These are phyloP conservation scores for Pichia sp. DNA, from an alignment of 1,139 yeast genomes.

Conservation along the genomic window DNA sequence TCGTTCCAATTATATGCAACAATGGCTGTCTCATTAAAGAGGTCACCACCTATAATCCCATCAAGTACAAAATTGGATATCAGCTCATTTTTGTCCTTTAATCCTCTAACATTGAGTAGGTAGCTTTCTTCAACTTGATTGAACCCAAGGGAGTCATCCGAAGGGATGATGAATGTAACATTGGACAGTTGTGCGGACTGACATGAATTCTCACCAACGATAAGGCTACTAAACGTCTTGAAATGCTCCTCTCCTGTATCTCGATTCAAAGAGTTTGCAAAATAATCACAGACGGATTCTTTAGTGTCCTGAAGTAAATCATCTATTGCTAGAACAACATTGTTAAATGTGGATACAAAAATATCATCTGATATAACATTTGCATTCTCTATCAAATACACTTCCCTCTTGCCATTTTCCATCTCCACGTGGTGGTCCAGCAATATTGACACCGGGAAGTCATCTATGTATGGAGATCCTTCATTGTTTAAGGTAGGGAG, in stretches of 20 bases:
- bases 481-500: constrained; percentile 16
- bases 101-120: constrained; percentile 32
- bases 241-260: constrained; percentile 14
- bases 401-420: constrained; percentile 11
- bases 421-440: constrained; percentile 14
- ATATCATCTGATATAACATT: constrained; percentile 59
- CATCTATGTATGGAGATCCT: constrained; percentile 16
- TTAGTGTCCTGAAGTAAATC: constrained; percentile 30
- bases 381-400: constrained; percentile 38
- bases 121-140: constrained; percentile 43
- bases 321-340: constrained; percentile 71
- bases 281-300: constrained; percentile 16
- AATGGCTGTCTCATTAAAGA: constrained; percentile 22
- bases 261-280: constrained; percentile 10
- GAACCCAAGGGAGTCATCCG: constrained; percentile 34
- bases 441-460: constrained; percentile 22
- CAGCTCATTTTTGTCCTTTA: constrained; percentile 29
- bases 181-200: constrained; percentile 18
- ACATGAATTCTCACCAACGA: constrained; percentile 17
- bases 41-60: constrained; percentile 32
- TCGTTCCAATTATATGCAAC: constrained; percentile 21
- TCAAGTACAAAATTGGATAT: constrained; percentile 31
- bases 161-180: constrained; percentile 39
- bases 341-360: constrained; percentile 59
- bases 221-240: constrained; percentile 14